Conservation (phyloP, 495 filamentous ascomycete genomes). For the Choiromyces venosus region DNA sequence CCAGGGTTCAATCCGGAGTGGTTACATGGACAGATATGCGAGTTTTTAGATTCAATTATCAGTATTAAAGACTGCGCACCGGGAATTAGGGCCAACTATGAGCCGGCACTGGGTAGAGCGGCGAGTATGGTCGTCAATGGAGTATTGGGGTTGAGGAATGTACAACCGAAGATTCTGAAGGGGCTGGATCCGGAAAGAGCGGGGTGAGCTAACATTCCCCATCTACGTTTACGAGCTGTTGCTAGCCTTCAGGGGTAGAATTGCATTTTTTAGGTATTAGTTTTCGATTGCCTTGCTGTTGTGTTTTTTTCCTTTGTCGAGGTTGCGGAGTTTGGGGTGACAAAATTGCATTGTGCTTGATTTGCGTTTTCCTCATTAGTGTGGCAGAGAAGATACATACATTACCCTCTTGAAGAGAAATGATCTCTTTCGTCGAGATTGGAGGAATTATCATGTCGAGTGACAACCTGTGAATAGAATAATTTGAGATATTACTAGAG, state of each 20-base stretch:
- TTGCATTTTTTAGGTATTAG: constrained; percentile 26
- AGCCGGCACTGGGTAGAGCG: constrained; percentile 16
- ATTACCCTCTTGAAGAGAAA: neutral
- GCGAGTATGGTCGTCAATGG: constrained; percentile 23
- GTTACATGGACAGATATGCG: constrained; percentile 44
- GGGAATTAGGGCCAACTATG: constrained; percentile 11
- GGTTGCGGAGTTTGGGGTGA: neutral
- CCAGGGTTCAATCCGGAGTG: constrained; percentile 32
- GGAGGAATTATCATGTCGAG: neutral
- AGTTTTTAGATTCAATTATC: constrained; percentile 32
- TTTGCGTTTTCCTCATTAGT: neutral
- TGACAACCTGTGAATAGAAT: neutral
- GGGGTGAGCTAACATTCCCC: constrained; percentile 6
- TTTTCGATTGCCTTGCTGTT: neutral
- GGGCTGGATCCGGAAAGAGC: constrained; percentile 19
- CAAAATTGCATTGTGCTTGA: neutral
- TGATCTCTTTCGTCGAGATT: neutral
- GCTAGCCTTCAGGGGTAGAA: constrained; percentile 7
- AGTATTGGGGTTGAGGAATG: constrained; percentile 14
- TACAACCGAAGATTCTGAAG: constrained; percentile 18
- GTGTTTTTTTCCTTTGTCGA: neutral
- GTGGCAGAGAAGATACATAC: neutral
- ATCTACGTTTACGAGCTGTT: neutral
- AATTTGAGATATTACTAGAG: neutral
- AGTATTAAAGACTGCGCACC: constrained; percentile 10